Base-by-base conservation (phyloP, 306 rosid genomes). In the Pachyrhizus erosus region DNA sequence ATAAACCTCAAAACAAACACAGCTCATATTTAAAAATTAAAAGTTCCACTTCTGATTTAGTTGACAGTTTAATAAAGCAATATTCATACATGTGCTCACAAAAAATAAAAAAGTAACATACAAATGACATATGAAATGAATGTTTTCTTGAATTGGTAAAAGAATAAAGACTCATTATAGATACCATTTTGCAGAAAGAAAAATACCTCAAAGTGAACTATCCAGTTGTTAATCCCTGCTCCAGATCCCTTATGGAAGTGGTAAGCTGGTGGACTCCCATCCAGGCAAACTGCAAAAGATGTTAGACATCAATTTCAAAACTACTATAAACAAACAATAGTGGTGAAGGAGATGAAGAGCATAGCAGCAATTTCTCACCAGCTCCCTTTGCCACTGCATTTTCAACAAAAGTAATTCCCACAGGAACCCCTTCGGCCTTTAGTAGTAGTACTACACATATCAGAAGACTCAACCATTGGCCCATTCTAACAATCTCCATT, bases 221-320 rank as follows among this genome's bases (percentile, higher is more conserved):
- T 85, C 99, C 98, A 95, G 86, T 91, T 95, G 82, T 95, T 86
- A 57, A 92, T 60, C 33, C 99, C 99, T 20, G 96, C 80, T 64
- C 97, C 98, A 78, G 72, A 64, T 48, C 99, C 99, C 64, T 82
- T 79, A 43, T 89, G 79, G 46, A 85, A 88, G 85, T 95, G 99
- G 80, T 95, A 95, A 88, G 99, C 99, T 33, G 99, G 98, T 9
- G 98, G 93, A 65, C 96, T 93, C 43, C 99, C 99, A 78, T 95
- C 99, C 90, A 95, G 87, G 86, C 99, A 95, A 83, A 95, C 98
- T 95, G 90, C 75, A 78, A 42, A 73, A 79, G 5, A 67, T 43
- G 46, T 67, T 65, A 60, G 66, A 82, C 71, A 78, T 80, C 55
- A 83, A 67, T 66, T 54, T 67, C 60, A 52, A 9, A 83, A 26